phyloP scores from a whole-genome alignment of 2,329 filamentous ascomycete species.

The Stagonosporopsis vannaccii region DNA sequence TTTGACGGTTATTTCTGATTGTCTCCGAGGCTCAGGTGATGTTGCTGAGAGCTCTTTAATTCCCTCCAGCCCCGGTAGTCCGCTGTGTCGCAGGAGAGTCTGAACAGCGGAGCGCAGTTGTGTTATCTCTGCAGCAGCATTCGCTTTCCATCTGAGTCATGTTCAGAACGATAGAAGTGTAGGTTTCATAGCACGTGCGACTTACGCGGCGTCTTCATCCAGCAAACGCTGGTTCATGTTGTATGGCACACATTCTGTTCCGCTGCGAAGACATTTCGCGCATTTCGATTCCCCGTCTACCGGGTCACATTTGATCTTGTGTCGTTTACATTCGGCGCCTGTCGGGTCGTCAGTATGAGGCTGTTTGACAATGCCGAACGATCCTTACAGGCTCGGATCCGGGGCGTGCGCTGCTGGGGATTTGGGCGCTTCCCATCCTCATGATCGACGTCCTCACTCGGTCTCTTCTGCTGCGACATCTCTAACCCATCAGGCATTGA shows the following conservation, averaged over 20 bases:
- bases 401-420: conserved; percentile 30
- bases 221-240: conserved; percentile 44
- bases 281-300: conserved; percentile 43
- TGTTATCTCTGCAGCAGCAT: conserved; percentile 34
- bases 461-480: conserved; percentile 61
- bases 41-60: conserved; percentile 18
- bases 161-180: background rate
- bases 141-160: conserved; percentile 41
- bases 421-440: conserved; percentile 37
- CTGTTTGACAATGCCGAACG: background rate
- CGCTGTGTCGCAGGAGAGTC: conserved; percentile 36
- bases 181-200: conserved; percentile 10
- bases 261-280: conserved; percentile 43
- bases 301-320: conserved; percentile 47
- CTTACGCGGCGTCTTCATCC: conserved; percentile 44
- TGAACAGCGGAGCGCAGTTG: conserved; percentile 40
- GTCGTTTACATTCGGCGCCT: conserved; percentile 47
- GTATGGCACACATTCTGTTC: conserved; percentile 85
- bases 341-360: conserved; percentile 6
- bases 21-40: conserved; percentile 22
- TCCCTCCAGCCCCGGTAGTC: conserved; percentile 33
- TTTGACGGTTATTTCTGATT: conserved; percentile 13
- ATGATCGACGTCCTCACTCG: conserved; percentile 40
- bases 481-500: conserved; percentile 60
- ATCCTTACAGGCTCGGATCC: conserved; percentile 39